These are phyloP conservation scores for Cladosporium oxysporum DNA, from an alignment of 2,329 filamentous ascomycete species.

Conservation along the genomic window DNA sequence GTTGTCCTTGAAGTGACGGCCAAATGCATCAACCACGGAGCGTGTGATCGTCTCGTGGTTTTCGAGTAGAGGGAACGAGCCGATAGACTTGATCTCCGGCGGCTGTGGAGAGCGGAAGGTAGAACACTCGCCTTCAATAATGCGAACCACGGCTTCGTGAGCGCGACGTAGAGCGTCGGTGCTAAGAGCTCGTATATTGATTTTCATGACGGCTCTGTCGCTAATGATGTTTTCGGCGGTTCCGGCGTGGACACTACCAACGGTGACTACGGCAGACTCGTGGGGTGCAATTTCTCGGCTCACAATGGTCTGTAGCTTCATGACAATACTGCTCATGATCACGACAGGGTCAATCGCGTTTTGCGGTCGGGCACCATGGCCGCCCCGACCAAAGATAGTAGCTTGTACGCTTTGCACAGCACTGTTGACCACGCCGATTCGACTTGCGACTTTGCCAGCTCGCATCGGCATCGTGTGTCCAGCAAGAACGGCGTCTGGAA, in stretches of 20 bases:
- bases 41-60: slow-evolving; percentile 49
- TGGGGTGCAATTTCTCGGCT: slow-evolving; percentile 42
- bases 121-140: slow-evolving; percentile 54
- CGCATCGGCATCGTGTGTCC: slow-evolving; percentile 29
- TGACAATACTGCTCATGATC: slow-evolving; percentile 45
- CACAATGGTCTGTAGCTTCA: slow-evolving; percentile 44
- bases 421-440: slow-evolving; percentile 39
- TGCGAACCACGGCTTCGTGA: slow-evolving; percentile 49
- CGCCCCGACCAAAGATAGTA: slow-evolving; percentile 45
- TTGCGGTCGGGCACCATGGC: slow-evolving; percentile 49
- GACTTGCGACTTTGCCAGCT: slow-evolving; percentile 40
- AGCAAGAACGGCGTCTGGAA: slow-evolving; percentile 21
- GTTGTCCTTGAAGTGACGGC: slow-evolving; percentile 43
- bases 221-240: slow-evolving; percentile 50
- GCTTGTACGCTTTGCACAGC: slow-evolving; percentile 43
- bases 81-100: slow-evolving; percentile 44
- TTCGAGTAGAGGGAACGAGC: slow-evolving; percentile 48
- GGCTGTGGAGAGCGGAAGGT: slow-evolving; percentile 46
- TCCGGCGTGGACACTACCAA: slow-evolving; percentile 48
- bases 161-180: slow-evolving; percentile 47
- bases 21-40: slow-evolving; percentile 45
- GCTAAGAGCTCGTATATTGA: slow-evolving; percentile 53
- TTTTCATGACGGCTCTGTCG: slow-evolving; percentile 47
- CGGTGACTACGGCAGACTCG: slow-evolving; percentile 49
- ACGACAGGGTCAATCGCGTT: slow-evolving; percentile 50